Evolutionary conservation across 352 stramenopile species (phyloP).

Genomic region (Peronospora destructor): DNA sequence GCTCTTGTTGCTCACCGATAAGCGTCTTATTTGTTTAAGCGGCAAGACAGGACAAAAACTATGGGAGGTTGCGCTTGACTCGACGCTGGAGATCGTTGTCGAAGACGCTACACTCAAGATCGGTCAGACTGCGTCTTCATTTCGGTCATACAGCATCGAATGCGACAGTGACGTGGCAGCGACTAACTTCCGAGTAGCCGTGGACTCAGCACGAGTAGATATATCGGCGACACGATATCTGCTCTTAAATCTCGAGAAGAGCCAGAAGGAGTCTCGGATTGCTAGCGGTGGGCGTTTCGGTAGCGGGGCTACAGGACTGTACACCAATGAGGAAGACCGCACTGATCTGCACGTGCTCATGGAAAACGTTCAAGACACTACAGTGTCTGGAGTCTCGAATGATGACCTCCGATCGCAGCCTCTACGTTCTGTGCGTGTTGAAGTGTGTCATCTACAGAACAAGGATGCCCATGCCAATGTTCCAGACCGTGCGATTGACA

Average conservation of each 20-base stretch:
- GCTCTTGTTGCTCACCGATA: constrained; percentile 75
- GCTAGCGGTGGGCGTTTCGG: constrained; percentile 10
- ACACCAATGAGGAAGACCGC: constrained; percentile 54
- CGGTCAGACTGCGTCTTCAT: constrained; percentile 36
- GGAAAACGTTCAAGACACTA: constrained; percentile 77
- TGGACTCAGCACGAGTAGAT: constrained; percentile 69
- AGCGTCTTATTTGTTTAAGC: constrained; percentile 72
- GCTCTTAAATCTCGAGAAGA: constrained; percentile 79
- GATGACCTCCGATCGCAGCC: constrained; percentile 69
- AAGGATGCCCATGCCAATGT: constrained; percentile 82
- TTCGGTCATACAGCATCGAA: constrained; percentile 61
- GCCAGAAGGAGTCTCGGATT: constrained; percentile 57
- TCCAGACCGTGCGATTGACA: constrained; percentile 56
- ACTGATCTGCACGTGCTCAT: constrained; percentile 70
- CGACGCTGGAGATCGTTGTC: constrained; percentile 54
- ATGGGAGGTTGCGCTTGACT: constrained; percentile 80
- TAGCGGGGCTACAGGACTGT: constrained; percentile 9
- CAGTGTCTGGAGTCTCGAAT: constrained; percentile 59
- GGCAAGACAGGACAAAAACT: constrained; percentile 66
- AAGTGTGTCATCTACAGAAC: constrained; percentile 83
- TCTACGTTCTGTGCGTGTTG: constrained; percentile 69
- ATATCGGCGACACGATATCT: constrained; percentile 69
- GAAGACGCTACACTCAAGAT: constrained; percentile 41
- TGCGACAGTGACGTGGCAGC: constrained; percentile 54
- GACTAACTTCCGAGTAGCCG: constrained; percentile 71